phyloP scores from a whole-genome alignment of 1,284 basidiomycete genomes.

The Sparassis latifolia region DNA sequence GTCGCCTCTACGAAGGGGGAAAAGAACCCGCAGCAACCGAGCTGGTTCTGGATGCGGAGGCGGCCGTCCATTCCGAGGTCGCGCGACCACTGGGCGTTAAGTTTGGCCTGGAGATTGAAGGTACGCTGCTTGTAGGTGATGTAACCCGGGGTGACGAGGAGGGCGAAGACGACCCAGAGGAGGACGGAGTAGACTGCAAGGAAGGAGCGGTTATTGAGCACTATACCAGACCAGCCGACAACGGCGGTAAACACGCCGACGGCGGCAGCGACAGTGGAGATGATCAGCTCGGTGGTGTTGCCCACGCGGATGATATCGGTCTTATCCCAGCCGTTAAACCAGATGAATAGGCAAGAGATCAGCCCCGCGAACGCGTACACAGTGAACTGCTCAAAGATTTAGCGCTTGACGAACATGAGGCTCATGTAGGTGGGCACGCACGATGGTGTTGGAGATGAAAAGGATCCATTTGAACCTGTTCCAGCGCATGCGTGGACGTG shows the following conservation, averaged over 20 bases:
- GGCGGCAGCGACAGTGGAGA: conserved; percentile 47
- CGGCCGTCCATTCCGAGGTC: conserved; percentile 41
- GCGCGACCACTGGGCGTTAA: conserved; percentile 54
- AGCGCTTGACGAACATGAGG: background rate
- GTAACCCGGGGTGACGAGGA: conserved; percentile 56
- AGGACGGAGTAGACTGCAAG: conserved; percentile 51
- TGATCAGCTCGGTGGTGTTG: conserved; percentile 47
- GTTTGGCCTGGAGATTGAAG: conserved; percentile 61
- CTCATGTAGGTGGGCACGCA: conserved; percentile 25
- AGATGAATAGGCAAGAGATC: conserved; percentile 48
- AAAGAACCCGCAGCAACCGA: conserved; percentile 57
- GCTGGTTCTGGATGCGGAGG: conserved; percentile 49
- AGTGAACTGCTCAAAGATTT: conserved; percentile 33
- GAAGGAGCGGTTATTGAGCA: conserved; percentile 63
- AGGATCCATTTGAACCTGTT: conserved; percentile 58
- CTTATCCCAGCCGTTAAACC: conserved; percentile 53
- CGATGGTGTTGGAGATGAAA: conserved; percentile 43
- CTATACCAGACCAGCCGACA: conserved; percentile 55
- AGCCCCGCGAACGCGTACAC: conserved; percentile 43
- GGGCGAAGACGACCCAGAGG: conserved; percentile 53
- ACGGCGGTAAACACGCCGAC: conserved; percentile 48
- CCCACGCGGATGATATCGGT: conserved; percentile 54
- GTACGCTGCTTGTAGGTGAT: conserved; percentile 53
- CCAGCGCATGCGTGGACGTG: conserved; percentile 44
- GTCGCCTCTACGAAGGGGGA: conserved; percentile 55